A percentile compares a stretch with the other conserved stretches of the same genome.
Evolutionary conservation across 768 basidiomycete genomes (phyloP).

Genomic region (Leccinum pellstonianum): DNA sequence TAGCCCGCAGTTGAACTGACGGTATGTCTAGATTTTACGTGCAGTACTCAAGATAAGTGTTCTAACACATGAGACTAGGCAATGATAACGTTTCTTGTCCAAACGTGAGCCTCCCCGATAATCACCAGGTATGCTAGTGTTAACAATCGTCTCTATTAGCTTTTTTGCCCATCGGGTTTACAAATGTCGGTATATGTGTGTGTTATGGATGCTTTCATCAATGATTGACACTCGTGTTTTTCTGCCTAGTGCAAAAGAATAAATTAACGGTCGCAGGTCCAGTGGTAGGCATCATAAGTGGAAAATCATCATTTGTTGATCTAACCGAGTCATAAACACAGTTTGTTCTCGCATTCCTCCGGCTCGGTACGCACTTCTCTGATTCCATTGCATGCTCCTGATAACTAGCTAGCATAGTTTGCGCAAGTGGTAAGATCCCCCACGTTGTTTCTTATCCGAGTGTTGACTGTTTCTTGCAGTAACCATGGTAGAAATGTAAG

Average conservation of each 20-base stretch:
- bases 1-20: slow-evolving; percentile 24
- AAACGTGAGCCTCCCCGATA: slow-evolving; percentile 8
- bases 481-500: slow-evolving; percentile 24
- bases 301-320: not conserved
- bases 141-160: slow-evolving; percentile 7
- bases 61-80: slow-evolving; percentile 14
- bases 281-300: slow-evolving; percentile 12
- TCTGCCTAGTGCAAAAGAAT: slow-evolving; percentile 14
- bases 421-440: slow-evolving; percentile 19
- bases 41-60: not conserved
- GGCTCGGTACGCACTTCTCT: slow-evolving; percentile 14
- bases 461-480: slow-evolving; percentile 13
- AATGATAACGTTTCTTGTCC: slow-evolving; percentile 25
- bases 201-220: not conserved
- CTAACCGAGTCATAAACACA: slow-evolving; percentile 6
- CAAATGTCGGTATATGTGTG: slow-evolving; percentile 14
- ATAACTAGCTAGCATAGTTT: slow-evolving; percentile 5
- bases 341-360: slow-evolving; percentile 17
- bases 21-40: slow-evolving; percentile 7
- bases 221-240: not conserved
- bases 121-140: no score
- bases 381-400: not conserved
- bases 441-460: not conserved
- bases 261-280: slow-evolving; percentile 13
- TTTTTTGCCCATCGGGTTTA: slow-evolving; percentile 29